phyloP scores from a whole-genome alignment of 495 filamentous ascomycete species.

The Podospora didyma region DNA sequence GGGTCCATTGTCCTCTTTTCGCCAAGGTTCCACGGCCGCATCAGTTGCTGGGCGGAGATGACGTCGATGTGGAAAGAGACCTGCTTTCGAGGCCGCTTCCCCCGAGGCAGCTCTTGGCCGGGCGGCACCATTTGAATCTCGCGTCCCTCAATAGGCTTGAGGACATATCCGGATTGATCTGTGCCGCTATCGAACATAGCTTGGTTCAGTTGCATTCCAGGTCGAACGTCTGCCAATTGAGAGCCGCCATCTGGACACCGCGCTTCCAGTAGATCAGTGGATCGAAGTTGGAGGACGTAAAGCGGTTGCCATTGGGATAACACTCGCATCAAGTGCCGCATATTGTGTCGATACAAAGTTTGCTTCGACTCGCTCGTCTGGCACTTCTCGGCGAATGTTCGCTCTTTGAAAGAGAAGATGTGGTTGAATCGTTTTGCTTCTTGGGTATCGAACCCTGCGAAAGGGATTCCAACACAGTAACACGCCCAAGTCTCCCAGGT shows the following conservation, averaged over 20 bases:
- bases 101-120: conserved; percentile 36
- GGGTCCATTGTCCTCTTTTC: conserved; percentile 77
- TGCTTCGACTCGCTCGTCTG: conserved; percentile 67
- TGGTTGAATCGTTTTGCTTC: conserved; percentile 87
- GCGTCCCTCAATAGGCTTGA: conserved; percentile 85
- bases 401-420: conserved; percentile 88
- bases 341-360: conserved; percentile 81
- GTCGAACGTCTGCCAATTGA: conserved; percentile 99
- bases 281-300: conserved; percentile 88
- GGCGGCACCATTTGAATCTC: conserved; percentile 47
- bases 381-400: conserved; percentile 72
- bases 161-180: conserved; percentile 84
- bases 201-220: conserved; percentile 92
- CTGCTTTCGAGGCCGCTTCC: conserved; percentile 66
- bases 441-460: conserved; percentile 63
- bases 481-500: conserved; percentile 80
- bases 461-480: conserved; percentile 87
- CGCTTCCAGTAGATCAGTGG: conserved; percentile 88
- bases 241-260: conserved; percentile 91
- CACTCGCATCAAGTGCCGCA: conserved; percentile 85
- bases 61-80: conserved; percentile 82
- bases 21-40: conserved; percentile 67
- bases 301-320: conserved; percentile 78
- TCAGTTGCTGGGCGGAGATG: conserved; percentile 91
- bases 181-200: conserved; percentile 96